Conservation (phyloP, 768 basidiomycete genomes). For the Tylopilus sp. region DNA sequence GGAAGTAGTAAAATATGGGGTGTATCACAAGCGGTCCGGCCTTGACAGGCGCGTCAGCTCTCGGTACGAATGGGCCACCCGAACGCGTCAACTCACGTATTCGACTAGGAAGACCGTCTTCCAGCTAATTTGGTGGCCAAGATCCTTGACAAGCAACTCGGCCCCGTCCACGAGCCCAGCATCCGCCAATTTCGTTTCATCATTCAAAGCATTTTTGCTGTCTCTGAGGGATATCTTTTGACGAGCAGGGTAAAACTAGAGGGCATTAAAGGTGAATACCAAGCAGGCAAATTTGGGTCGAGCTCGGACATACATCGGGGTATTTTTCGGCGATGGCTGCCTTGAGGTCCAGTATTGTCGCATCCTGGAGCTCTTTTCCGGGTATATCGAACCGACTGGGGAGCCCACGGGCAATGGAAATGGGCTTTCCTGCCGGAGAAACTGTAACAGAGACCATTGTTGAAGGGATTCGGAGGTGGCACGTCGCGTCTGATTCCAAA, state of each 20-base stretch:
- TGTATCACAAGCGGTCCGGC: conserved; percentile 87
- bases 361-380: conserved; percentile 39
- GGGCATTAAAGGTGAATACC: conserved; percentile 1
- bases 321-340: conserved; percentile 51
- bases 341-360: conserved; percentile 72
- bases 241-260: conserved; percentile 65
- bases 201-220: conserved; percentile 57
- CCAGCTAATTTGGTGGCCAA: conserved; percentile 90
- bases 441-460: conserved; percentile 56
- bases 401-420: conserved; percentile 46
- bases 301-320: conserved; percentile 39
- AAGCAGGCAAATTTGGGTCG: background rate
- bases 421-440: conserved; percentile 44
- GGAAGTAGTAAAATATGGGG: conserved; percentile 75
- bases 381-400: conserved; percentile 50
- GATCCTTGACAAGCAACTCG: conserved; percentile 80
- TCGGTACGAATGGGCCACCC: background rate
- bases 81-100: conserved; percentile 65
- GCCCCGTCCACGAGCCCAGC: conserved; percentile 57
- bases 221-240: conserved; percentile 71
- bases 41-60: conserved; percentile 37
- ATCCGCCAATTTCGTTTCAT: conserved; percentile 56
- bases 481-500: too few relatives aligned
- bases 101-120: conserved; percentile 85
- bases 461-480: background rate